Conservation (phyloP, 1,284 basidiomycete genomes). For the Chiua sp. region DNA sequence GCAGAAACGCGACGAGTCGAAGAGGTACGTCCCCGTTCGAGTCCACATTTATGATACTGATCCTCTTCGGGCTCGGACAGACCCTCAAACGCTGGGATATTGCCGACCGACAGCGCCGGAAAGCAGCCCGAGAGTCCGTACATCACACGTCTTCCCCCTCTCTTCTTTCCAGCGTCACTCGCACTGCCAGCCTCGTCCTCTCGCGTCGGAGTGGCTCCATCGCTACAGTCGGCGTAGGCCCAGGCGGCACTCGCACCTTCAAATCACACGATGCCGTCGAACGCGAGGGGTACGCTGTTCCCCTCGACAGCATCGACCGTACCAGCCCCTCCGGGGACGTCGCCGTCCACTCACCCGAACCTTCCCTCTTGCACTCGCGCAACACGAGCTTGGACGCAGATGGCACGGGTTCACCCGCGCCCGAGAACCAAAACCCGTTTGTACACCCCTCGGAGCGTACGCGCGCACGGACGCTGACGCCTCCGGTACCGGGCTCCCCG, state of each 20-base stretch:
- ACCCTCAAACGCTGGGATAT: conserved; percentile 76
- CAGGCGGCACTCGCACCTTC: conserved; percentile 42
- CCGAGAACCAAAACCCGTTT: conserved; percentile 60
- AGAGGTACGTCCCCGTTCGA: conserved; percentile 53
- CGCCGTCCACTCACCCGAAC: conserved; percentile 46
- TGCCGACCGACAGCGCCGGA: conserved; percentile 71
- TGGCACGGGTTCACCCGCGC: neutral
- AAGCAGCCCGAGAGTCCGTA: conserved; percentile 59
- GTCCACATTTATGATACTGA: neutral
- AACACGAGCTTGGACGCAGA: conserved; percentile 20
- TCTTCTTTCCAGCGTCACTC: conserved; percentile 58
- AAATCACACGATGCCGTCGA: conserved; percentile 56
- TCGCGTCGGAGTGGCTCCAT: conserved; percentile 23
- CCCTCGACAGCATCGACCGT: conserved; percentile 56
- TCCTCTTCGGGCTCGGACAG: conserved; percentile 40
- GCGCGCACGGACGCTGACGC: conserved; percentile 9
- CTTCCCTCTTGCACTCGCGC: conserved; percentile 30
- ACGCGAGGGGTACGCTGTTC: conserved; percentile 42
- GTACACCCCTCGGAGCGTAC: conserved; percentile 47
- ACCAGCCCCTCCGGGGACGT: conserved; percentile 32
- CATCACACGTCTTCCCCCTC: conserved; percentile 43
- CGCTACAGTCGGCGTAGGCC: conserved; percentile 34
- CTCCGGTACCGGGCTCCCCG: conserved; percentile 16
- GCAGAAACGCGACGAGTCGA: conserved; percentile 69
- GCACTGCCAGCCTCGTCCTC: conserved; percentile 57